Conservation (phyloP, 2,329 filamentous ascomycete species). For the Pseudopithomyces maydicus region DNA sequence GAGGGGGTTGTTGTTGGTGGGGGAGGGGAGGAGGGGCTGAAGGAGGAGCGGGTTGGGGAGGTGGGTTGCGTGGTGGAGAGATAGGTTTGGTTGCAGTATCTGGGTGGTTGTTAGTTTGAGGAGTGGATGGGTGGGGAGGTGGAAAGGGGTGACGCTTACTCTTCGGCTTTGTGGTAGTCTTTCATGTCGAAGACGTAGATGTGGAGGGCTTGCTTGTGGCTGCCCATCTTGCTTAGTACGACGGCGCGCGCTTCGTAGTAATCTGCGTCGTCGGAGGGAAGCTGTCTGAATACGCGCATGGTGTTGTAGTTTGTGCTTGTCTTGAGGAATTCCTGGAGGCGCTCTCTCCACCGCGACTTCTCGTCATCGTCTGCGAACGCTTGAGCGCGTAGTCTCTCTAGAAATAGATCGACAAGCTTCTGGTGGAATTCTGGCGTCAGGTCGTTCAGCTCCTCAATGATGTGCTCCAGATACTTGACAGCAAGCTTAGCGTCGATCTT, state of each 20-base stretch:
- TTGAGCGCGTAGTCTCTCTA: constrained; percentile 57
- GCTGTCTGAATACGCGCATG: constrained; percentile 73
- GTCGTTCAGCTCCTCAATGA: constrained; percentile 86
- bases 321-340: constrained; percentile 75
- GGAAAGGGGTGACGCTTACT: constrained; percentile 56
- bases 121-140: background rate
- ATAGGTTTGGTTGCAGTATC: constrained; percentile 84
- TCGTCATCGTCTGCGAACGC: constrained; percentile 42
- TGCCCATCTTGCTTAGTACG: constrained; percentile 90
- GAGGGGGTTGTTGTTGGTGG: constrained; percentile 29
- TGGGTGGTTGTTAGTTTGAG: constrained; percentile 54
- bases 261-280: constrained; percentile 79
- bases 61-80: constrained; percentile 48
- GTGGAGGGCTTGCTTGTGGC: constrained; percentile 92
- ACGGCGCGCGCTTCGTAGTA: constrained; percentile 92
- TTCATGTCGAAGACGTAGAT: constrained; percentile 96
- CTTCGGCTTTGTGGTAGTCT: constrained; percentile 88
- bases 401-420: constrained; percentile 73
- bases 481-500: constrained; percentile 73
- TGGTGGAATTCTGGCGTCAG: constrained; percentile 87
- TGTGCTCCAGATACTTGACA: constrained; percentile 84
- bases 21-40: constrained; percentile 33
- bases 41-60: constrained; percentile 51
- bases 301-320: constrained; percentile 81
- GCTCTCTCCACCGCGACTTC: constrained; percentile 59